A percentile compares a stretch with the other conserved stretches of the same genome.
Conservation (phyloP, 129 eudicot species). For the Saussurea involucrata region DNA sequence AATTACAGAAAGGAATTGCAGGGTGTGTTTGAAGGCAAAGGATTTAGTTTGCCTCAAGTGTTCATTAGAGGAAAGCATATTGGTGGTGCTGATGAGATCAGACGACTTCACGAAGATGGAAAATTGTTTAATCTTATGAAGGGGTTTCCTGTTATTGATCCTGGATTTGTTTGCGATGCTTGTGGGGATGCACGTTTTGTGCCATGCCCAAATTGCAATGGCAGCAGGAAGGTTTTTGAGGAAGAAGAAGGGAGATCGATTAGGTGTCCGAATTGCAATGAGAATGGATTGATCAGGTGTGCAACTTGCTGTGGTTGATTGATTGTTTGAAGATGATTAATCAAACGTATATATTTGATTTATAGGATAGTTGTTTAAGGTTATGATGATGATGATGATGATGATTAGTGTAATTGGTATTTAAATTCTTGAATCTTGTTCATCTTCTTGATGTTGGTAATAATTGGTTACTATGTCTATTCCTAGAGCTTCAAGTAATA, state of each 20-base stretch:
- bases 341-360: conserved; percentile 23
- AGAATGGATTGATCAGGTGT: conserved; percentile 89
- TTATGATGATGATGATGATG: background rate
- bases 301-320: conserved; percentile 66
- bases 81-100: conserved; percentile 88
- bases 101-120: conserved; percentile 73
- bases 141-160: conserved; percentile 55
- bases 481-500: conserved; percentile 30
- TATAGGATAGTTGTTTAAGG: conserved; percentile 7
- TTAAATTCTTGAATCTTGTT: conserved; percentile 21
- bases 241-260: conserved; percentile 60
- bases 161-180: conserved; percentile 51
- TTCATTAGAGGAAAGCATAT: conserved; percentile 58
- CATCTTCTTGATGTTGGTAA: conserved; percentile 11
- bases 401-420: conserved; percentile 17
- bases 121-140: conserved; percentile 55
- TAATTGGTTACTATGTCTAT: conserved; percentile 19
- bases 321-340: background rate
- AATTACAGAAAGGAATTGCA: conserved; percentile 70
- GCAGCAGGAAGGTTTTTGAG: conserved; percentile 81
- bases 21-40: conserved; percentile 56
- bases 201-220: conserved; percentile 72
- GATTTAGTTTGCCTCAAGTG: conserved; percentile 69
- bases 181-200: conserved; percentile 94
- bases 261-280: conserved; percentile 76